Percentiles rank a stretch among this genome's conserved stretches.
phyloP scores from a whole-genome alignment of 305 asterid genomes.

The Fraxinus baroniana region DNA sequence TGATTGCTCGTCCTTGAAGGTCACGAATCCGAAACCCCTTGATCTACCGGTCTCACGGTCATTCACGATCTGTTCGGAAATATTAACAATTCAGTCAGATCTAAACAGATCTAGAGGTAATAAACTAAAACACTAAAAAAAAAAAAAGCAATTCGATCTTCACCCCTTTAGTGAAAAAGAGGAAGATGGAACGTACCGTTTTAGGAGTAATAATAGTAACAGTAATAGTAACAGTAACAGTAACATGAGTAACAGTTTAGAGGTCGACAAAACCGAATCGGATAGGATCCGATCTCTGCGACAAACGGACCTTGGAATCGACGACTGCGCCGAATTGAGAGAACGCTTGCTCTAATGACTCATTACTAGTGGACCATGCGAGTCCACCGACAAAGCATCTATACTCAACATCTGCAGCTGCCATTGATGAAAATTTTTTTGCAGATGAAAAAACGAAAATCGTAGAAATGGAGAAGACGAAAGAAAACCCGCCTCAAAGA shows the following conservation, averaged over 20 bases:
- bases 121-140: neutral
- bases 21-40: constrained; percentile 75
- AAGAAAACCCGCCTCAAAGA: too few species aligned
- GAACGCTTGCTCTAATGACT: constrained; percentile 54
- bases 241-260: constrained; percentile 38
- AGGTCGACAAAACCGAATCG: constrained; percentile 37
- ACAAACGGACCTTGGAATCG: constrained; percentile 76
- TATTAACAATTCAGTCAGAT: constrained; percentile 21
- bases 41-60: constrained; percentile 75
- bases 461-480: neutral
- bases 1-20: constrained; percentile 52
- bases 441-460: neutral
- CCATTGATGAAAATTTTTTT: constrained; percentile 25
- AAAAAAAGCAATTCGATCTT: constrained; percentile 52
- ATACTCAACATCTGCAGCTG: constrained; percentile 50
- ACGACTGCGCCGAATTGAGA: constrained; percentile 55
- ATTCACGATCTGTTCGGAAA: constrained; percentile 49
- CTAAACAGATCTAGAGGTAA: constrained; percentile 1
- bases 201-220: constrained; percentile 40
- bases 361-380: constrained; percentile 75
- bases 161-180: constrained; percentile 42
- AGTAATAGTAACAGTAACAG: constrained; percentile 6
- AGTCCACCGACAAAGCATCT: constrained; percentile 80
- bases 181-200: constrained; percentile 72
- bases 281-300: constrained; percentile 50